Evolutionary conservation across 305 asterid species (phyloP).

Genomic region (Plantago rigida): DNA sequence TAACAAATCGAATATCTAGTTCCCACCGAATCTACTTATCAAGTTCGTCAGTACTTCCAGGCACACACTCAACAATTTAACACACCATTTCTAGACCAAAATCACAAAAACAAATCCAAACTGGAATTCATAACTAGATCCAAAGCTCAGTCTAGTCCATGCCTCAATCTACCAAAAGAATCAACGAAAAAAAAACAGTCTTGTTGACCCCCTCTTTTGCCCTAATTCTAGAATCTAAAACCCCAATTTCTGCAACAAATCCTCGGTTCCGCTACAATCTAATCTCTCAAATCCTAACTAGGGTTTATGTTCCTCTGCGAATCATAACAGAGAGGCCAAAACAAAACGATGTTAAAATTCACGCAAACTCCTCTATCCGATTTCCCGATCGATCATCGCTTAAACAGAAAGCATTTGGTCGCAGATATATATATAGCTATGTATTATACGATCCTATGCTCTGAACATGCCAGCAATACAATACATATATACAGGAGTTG

Average conservation of each 20-base stretch:
- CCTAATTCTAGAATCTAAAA: conserved; percentile 33
- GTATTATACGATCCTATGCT: background rate
- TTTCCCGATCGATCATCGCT: conserved; percentile 27
- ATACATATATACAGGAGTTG: conserved; percentile 4
- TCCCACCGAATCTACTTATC: conserved; percentile 14
- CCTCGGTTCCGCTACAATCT: conserved; percentile 31
- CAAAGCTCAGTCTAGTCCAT: conserved; percentile 27
- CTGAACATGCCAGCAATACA: background rate
- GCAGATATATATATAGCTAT: background rate
- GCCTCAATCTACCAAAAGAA: conserved; percentile 27
- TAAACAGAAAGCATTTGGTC: background rate
- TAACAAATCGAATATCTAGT: conserved; percentile 23
- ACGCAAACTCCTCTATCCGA: conserved; percentile 23
- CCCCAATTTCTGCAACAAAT: conserved; percentile 29
- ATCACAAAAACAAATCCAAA: conserved; percentile 2
- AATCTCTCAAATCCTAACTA: conserved; percentile 17
- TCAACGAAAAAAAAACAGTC: conserved; percentile 14
- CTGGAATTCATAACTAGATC: conserved; percentile 27
- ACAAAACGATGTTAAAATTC: conserved; percentile 28
- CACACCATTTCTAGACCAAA: background rate
- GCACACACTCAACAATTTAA: background rate
- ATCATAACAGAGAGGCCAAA: conserved; percentile 23
- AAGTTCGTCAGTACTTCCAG: background rate
- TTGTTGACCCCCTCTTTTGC: conserved; percentile 14
- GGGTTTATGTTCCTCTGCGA: conserved; percentile 22